These are phyloP conservation scores for Cyberlindnera galapagoensis DNA, from an alignment of 805 yeast genomes.

Conservation along the genomic window DNA sequence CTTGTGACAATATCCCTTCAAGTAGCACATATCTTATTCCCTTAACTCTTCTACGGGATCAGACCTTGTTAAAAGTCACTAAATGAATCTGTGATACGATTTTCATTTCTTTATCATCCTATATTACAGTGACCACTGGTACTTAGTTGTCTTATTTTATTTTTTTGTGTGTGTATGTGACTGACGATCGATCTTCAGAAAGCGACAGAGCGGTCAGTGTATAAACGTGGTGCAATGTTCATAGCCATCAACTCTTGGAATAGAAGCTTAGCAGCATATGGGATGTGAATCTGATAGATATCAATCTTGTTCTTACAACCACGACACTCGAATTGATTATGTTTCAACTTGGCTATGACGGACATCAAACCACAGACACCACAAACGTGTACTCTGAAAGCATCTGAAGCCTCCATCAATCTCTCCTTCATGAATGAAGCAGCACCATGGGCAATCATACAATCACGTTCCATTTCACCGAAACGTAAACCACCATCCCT, in stretches of 20 bases:
- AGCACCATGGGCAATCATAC: constrained; percentile 99
- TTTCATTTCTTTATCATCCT: not conserved
- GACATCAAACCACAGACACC: constrained; percentile 98
- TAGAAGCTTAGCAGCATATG: constrained; percentile 95
- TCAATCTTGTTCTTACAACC: constrained; percentile 98
- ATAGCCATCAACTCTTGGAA: constrained; percentile 99
- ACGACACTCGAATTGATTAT: constrained; percentile 97
- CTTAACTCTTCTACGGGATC: too few species aligned
- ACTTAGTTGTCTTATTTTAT: too few species aligned
- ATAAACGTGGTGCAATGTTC: constrained; percentile 96
- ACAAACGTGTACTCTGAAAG: constrained; percentile 96
- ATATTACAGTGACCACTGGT: not conserved
- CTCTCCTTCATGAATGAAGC: constrained; percentile 97
- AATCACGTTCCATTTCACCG: constrained; percentile 99
- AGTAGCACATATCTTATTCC: too few species aligned
- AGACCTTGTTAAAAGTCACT: too few species aligned
- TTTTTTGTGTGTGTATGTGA: constrained; percentile 1
- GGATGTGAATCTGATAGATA: constrained; percentile 95
- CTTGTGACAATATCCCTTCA: too few species aligned
- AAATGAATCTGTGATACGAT: too few species aligned
- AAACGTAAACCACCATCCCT: constrained; percentile 99
- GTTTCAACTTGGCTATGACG: constrained; percentile 94
- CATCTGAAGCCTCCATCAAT: constrained; percentile 98
- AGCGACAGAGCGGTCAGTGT: constrained; percentile 80
- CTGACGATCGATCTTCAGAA: constrained; percentile 23